Evolutionary conservation across 2,329 filamentous ascomycete species (phyloP), one percentile per base, ranked within the genome.

Genomic region (Trichoderma lentiforme): DNA sequence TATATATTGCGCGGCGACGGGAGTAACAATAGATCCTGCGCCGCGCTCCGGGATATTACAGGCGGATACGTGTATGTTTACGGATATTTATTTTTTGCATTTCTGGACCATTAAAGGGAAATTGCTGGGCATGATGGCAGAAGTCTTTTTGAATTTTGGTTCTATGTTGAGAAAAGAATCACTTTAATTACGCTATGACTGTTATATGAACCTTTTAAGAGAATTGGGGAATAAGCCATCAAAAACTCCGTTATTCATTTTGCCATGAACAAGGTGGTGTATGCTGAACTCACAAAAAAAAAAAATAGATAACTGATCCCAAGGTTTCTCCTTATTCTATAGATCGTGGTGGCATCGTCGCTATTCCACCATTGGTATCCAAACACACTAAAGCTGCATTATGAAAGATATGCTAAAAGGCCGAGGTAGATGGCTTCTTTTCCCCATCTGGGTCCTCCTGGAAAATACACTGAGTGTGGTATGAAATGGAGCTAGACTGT

Each of bases 271-370:
- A 53, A 14, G 0, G 21, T 14, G 0, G 21, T 14, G 47, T 53
- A 14, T 53, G 47, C 47, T 53, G 18, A 18, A 64, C 18, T n/a
- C 4, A 0, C 11, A 34, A 18, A 62, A 28, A 57, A 28, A 57
- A 26, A 26, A 26, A 15, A 7, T 7, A 18, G 1, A 34, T 36
- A 26, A 63, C 1, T 14, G 30, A 34, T 36, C 14, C 32, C 32
- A 61, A 9, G 3, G 30, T 3, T 36, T 36, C 1, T 24, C 6
- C 32, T 26, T 24, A 8, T 34, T 69, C 66, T 53, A 62, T 62
- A 28, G 47, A n/a, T 62, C 66, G 12, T 70, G 39, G 12, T 70
- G 39, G n/a, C 32, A 43, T 53, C 66, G 4, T 70, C 12, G 28
- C 36, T 70, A 43, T 43, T 58, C 32, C 6, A 36, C 1, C 11